phyloP scores from a whole-genome alignment of 805 yeast genomes.

The Saturnispora silvae region DNA sequence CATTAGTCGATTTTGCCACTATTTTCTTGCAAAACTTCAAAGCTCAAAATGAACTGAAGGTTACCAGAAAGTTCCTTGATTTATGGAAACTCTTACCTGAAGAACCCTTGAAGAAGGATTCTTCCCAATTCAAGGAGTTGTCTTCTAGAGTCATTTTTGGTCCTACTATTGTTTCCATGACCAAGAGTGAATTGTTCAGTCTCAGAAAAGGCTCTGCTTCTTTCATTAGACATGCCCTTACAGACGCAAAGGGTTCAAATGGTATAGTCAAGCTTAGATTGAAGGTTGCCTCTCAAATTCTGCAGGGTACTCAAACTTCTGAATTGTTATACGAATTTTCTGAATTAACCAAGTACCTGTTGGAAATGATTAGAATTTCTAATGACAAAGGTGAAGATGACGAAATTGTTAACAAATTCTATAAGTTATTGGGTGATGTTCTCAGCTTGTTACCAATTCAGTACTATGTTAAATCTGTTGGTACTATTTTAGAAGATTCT shows the following conservation, averaged over 20 bases:
- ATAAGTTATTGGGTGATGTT: slow-evolving; percentile 48
- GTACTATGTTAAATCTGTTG: slow-evolving; percentile 56
- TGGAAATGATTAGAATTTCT: slow-evolving; percentile 31
- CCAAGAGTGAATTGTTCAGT: slow-evolving; percentile 35
- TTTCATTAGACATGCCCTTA: slow-evolving; percentile 44
- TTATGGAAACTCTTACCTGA: slow-evolving; percentile 42
- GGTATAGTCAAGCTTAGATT: slow-evolving; percentile 36
- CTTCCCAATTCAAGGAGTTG: slow-evolving; percentile 29
- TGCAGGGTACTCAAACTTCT: slow-evolving; percentile 19
- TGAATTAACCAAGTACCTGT: slow-evolving; percentile 25
- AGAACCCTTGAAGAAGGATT: slow-evolving; percentile 29
- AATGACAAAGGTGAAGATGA: slow-evolving; percentile 19
- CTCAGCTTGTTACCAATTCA: slow-evolving; percentile 67
- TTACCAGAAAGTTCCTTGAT: slow-evolving; percentile 39
- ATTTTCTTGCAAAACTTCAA: slow-evolving; percentile 60
- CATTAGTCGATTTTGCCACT: slow-evolving; percentile 60
- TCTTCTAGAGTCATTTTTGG: slow-evolving; percentile 53
- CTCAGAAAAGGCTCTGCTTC: slow-evolving; percentile 43
- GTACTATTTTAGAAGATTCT: slow-evolving; percentile 29
- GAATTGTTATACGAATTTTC: slow-evolving; percentile 20
- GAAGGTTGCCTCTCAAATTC: slow-evolving; percentile 27
- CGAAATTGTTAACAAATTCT: slow-evolving; percentile 33
- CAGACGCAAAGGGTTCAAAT: slow-evolving; percentile 29
- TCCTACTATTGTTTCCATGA: slow-evolving; percentile 42
- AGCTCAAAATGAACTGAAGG: slow-evolving; percentile 54